Evolutionary conservation across 2,329 filamentous ascomycete species (phyloP).

Genomic region (Fusarium sp.): DNA sequence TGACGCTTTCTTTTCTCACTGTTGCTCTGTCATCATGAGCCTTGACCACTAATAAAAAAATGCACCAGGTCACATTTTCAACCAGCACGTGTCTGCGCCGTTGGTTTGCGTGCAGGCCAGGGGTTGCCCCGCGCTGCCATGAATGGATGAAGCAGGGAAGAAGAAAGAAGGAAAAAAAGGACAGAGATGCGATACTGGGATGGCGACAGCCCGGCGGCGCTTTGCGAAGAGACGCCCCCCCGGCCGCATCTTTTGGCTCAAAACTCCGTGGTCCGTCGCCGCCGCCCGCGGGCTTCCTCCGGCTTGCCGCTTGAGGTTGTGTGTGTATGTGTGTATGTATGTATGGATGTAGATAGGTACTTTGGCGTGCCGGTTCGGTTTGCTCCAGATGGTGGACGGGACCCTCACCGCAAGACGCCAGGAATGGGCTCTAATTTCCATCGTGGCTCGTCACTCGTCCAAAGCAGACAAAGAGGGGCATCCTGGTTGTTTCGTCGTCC

Average conservation of each 20-base stretch:
- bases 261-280: slow-evolving; percentile 6
- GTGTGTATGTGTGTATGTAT: neutral
- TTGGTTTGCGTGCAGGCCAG: slow-evolving; percentile 39
- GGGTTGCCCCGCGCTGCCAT: slow-evolving; percentile 15
- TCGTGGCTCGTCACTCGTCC: slow-evolving; percentile 27
- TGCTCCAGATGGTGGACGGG: neutral
- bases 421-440: slow-evolving; percentile 25
- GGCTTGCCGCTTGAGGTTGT: slow-evolving; percentile 16
- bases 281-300: slow-evolving; percentile 9
- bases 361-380: slow-evolving; percentile 19
- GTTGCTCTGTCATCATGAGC: neutral
- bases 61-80: slow-evolving; percentile 39
- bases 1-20: slow-evolving; percentile 9
- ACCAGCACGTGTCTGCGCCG: slow-evolving; percentile 40
- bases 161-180: neutral
- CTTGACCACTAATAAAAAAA: slow-evolving; percentile 28
- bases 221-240: slow-evolving; percentile 6
- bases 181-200: slow-evolving; percentile 14
- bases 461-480: slow-evolving; percentile 2
- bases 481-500: slow-evolving; percentile 1
- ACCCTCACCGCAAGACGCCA: slow-evolving; percentile 35
- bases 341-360: neutral
- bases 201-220: slow-evolving; percentile 11
- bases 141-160: slow-evolving; percentile 2
- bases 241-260: neutral